phyloP scores from a whole-genome alignment of 2,329 filamentous ascomycete genomes.

The Epichloe elymi region DNA sequence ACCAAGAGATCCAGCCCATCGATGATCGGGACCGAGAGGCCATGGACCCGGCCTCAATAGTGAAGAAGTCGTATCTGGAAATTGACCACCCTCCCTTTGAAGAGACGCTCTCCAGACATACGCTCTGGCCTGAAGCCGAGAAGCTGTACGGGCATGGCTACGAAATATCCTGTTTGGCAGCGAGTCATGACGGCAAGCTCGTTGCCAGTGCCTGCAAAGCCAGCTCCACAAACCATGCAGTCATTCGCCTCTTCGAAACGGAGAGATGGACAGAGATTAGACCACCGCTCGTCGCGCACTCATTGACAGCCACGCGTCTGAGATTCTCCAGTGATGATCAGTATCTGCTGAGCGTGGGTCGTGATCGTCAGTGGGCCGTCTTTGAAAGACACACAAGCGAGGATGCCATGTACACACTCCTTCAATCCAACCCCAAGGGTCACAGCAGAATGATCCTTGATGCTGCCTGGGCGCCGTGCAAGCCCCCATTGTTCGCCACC shows the following conservation, averaged over 20 bases:
- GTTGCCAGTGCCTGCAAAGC: conserved; percentile 90
- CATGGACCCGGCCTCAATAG: conserved; percentile 39
- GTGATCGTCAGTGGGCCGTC: conserved; percentile 83
- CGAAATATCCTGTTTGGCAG: conserved; percentile 80
- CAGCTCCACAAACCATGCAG: conserved; percentile 84
- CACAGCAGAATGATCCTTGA: conserved; percentile 89
- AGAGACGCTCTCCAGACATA: conserved; percentile 77
- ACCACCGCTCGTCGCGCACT: conserved; percentile 72
- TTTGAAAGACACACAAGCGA: conserved; percentile 43
- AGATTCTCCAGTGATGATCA: conserved; percentile 64
- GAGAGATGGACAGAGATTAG: conserved; percentile 75
- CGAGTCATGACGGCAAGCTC: conserved; percentile 58
- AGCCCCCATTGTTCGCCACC: conserved; percentile 57
- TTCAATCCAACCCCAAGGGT: conserved; percentile 63
- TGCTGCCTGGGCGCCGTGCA: conserved; percentile 62
- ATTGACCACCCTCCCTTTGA: conserved; percentile 70
- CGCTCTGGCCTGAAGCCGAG: conserved; percentile 89
- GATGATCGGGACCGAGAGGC: conserved; percentile 39
- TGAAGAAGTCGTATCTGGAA: conserved; percentile 49
- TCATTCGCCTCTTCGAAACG: conserved; percentile 84
- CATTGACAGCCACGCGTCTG: conserved; percentile 71
- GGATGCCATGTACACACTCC: conserved; percentile 37
- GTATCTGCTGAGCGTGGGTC: conserved; percentile 73
- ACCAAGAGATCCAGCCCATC: conserved; percentile 29
- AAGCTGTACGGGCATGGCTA: conserved; percentile 98